A percentile compares a stretch with the other conserved stretches of the same genome.
These are phyloP conservation scores for Aspergillus carlsbadensis DNA, from an alignment of 495 filamentous ascomycete genomes.

Conservation along the genomic window DNA sequence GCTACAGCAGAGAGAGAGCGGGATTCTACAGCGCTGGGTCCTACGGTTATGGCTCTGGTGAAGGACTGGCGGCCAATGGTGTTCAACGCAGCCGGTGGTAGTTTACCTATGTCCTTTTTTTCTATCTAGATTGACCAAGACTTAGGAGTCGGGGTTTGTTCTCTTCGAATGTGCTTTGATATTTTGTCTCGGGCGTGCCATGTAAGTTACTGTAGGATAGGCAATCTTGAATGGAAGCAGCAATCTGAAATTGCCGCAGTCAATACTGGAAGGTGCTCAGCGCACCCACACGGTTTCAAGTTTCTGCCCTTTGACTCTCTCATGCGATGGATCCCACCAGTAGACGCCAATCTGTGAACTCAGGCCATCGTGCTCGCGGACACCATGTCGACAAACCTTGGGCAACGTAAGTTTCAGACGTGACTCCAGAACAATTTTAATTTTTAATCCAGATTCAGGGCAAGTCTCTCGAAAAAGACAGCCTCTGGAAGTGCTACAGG, in stretches of 20 bases:
- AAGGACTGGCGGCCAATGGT: not conserved
- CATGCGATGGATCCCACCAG: too few species aligned
- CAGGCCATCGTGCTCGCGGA: not conserved
- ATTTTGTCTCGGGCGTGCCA: too few species aligned
- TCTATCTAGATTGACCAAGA: not conserved
- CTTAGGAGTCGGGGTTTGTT: not conserved
- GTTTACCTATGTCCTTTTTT: not conserved
- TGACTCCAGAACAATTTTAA: not conserved
- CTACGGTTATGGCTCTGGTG: constrained; percentile 7
- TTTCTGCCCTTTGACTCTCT: not conserved
- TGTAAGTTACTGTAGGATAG: too few species aligned
- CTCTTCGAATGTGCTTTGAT: too few species aligned
- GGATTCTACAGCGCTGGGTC: not conserved
- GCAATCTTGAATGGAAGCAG: too few species aligned
- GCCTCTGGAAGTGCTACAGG: constrained; percentile 10
- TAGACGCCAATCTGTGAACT: not conserved
- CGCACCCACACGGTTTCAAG: too few species aligned
- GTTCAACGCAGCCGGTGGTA: constrained; percentile 19
- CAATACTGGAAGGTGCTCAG: too few species aligned
- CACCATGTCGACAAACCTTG: not conserved
- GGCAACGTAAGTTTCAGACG: constrained; percentile 12
- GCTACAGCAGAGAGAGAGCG: constrained; percentile 29
- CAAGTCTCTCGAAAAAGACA: constrained; percentile 19
- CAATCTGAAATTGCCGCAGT: too few species aligned
- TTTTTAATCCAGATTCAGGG: constrained; percentile 7